Evolutionary conservation across 208 protist species (phyloP).

Genomic region (Ichthyophonus hoferi): DNA sequence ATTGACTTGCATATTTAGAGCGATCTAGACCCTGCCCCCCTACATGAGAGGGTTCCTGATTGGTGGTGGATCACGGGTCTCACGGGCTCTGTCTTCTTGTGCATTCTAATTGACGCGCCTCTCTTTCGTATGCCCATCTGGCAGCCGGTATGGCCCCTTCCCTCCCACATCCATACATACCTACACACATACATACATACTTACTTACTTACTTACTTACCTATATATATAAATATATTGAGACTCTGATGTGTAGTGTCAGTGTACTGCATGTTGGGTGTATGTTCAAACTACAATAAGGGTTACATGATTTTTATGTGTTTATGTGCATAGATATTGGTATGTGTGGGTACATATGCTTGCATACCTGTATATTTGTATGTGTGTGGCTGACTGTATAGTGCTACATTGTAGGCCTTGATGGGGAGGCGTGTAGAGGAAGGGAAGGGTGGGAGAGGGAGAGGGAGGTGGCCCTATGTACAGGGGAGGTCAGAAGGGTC

Average conservation of each 20-base stretch:
- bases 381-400: no score
- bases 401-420: no score
- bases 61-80: conserved; percentile 4
- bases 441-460: not conserved
- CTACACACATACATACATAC: not conserved
- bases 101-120: not conserved
- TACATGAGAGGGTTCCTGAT: not conserved
- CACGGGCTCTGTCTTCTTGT: not conserved
- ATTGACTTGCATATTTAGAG: no score
- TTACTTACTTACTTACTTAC: no score
- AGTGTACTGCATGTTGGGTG: no score
- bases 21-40: not conserved
- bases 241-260: no score
- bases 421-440: not conserved
- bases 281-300: no score
- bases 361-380: no score
- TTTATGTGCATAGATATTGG: no score
- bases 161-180: not conserved
- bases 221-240: no score
- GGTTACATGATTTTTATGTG: no score
- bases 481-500: not conserved
- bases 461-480: not conserved
- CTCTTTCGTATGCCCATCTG: not conserved
- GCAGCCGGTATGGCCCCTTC: not conserved
- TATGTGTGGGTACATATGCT: no score